Percentiles rank a stretch among this genome's conserved stretches.
Evolutionary conservation across 1,139 yeast species (phyloP).

Genomic region (Yamadazyma triangularis): DNA sequence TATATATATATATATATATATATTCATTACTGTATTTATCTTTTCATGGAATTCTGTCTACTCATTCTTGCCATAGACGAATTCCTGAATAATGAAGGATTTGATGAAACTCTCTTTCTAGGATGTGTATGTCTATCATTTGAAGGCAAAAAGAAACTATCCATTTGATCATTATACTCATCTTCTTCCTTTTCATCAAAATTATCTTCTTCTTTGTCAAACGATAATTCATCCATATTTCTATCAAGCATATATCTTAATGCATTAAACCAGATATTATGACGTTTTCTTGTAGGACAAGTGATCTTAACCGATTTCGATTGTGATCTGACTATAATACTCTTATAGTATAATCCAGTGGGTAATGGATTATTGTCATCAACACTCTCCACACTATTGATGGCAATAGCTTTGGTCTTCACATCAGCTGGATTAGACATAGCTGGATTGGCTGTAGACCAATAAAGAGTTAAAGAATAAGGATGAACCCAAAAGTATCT

Average conservation of each 20-base stretch:
- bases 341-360: conserved; percentile 82
- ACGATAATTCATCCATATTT: conserved; percentile 55
- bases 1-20: background rate
- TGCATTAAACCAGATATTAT: conserved; percentile 89
- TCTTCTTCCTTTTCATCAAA: conserved; percentile 15
- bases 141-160: conserved; percentile 7
- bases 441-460: conserved; percentile 85
- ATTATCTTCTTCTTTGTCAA: conserved; percentile 31
- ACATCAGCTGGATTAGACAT: conserved; percentile 61
- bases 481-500: conserved; percentile 98
- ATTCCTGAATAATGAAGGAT: conserved; percentile 13
- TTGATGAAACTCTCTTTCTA: conserved; percentile 22
- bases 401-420: conserved; percentile 77
- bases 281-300: conserved; percentile 83
- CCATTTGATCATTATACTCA: conserved; percentile 4
- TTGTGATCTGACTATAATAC: conserved; percentile 71
- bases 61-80: conserved; percentile 18
- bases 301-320: conserved; percentile 72
- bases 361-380: conserved; percentile 87
- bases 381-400: conserved; percentile 72
- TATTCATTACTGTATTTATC: conserved; percentile 6
- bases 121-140: conserved; percentile 30
- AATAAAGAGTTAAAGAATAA: conserved; percentile 81
- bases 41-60: conserved; percentile 20
- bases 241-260: conserved; percentile 71